Percentiles rank a stretch among this genome's conserved stretches.
Evolutionary conservation across 805 yeast genomes (phyloP).

Genomic region (Barnettozyma botsteinii): DNA sequence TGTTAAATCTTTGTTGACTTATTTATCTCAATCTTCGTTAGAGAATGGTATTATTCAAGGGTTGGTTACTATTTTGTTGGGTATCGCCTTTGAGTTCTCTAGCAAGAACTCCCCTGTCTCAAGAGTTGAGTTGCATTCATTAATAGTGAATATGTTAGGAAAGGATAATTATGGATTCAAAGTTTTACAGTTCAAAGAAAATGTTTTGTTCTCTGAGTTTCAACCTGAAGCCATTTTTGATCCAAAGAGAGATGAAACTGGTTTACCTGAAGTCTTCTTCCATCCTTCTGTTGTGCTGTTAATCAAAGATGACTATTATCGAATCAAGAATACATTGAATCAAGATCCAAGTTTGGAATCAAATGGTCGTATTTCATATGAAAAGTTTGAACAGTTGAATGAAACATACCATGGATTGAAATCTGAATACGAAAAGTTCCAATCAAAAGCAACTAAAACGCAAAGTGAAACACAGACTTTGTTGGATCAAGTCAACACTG

Average conservation of each 20-base stretch:
- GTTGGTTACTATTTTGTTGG: slow-evolving; percentile 63
- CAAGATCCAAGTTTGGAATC: slow-evolving; percentile 77
- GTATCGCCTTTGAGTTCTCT: slow-evolving; percentile 81
- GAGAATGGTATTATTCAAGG: slow-evolving; percentile 64
- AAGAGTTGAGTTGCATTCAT: slow-evolving; percentile 52
- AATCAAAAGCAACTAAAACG: slow-evolving; percentile 26
- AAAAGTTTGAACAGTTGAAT: slow-evolving; percentile 32
- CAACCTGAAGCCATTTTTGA: slow-evolving; percentile 44
- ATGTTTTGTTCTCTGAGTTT: slow-evolving; percentile 47
- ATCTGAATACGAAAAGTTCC: slow-evolving; percentile 28
- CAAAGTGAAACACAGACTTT: slow-evolving; percentile 25
- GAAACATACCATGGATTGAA: slow-evolving; percentile 31
- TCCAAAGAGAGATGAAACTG: slow-evolving; percentile 67
- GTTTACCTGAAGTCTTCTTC: slow-evolving; percentile 80
- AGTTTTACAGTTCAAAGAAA: slow-evolving; percentile 66
- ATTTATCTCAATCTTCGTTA: slow-evolving; percentile 45
- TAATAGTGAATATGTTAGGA: slow-evolving; percentile 71
- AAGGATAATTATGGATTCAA: slow-evolving; percentile 71
- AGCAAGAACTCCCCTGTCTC: slow-evolving; percentile 46
- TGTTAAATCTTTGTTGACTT: slow-evolving; percentile 64
- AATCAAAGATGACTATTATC: slow-evolving; percentile 59
- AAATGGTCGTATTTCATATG: slow-evolving; percentile 56
- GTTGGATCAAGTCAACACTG: slow-evolving; percentile 15
- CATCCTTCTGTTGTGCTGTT: slow-evolving; percentile 56
- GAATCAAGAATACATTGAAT: slow-evolving; percentile 66